A percentile compares a stretch with the other conserved stretches of the same genome.
phyloP scores from a whole-genome alignment of 495 filamentous ascomycete genomes.

The Ascodesmis nigricans region DNA sequence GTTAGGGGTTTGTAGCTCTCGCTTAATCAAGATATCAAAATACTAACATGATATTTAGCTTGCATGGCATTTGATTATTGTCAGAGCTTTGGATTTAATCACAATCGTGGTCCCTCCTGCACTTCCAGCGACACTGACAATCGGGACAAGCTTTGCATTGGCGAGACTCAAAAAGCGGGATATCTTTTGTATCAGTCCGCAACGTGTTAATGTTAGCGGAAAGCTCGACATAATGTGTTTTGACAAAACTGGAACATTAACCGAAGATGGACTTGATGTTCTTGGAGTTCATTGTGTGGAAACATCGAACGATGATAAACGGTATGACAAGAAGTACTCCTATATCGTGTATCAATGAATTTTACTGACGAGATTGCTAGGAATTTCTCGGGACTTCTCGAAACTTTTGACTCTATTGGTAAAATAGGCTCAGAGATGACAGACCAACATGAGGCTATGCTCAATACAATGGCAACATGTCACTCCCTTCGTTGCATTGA shows the following conservation, averaged over 20 bases:
- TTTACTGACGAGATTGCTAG: too few relatives aligned
- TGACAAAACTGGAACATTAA: constrained; percentile 94
- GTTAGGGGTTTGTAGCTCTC: constrained; percentile 33
- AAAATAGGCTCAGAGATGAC: too few relatives aligned
- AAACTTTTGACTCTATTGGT: too few relatives aligned
- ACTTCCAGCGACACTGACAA: constrained; percentile 85
- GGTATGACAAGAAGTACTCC: too few relatives aligned
- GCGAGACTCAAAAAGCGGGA: constrained; percentile 61
- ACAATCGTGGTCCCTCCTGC: constrained; percentile 97
- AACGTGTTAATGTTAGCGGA: constrained; percentile 85
- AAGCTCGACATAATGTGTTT: constrained; percentile 95
- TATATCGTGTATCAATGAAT: too few relatives aligned
- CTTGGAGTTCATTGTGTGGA: constrained; percentile 64
- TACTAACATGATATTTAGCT: constrained; percentile 25
- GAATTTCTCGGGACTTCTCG: too few relatives aligned
- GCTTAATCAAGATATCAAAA: background rate
- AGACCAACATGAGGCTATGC: constrained; percentile 47
- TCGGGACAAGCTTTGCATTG: constrained; percentile 89
- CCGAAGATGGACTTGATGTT: constrained; percentile 91
- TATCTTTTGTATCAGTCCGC: constrained; percentile 95
- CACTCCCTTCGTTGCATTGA: constrained; percentile 79
- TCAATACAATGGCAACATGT: constrained; percentile 94
- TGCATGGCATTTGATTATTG: constrained; percentile 69
- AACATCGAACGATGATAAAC: too few relatives aligned
- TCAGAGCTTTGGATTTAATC: constrained; percentile 83